phyloP scores from a whole-genome alignment of 2,329 filamentous ascomycete genomes.

The Celoporthe dispersa region DNA sequence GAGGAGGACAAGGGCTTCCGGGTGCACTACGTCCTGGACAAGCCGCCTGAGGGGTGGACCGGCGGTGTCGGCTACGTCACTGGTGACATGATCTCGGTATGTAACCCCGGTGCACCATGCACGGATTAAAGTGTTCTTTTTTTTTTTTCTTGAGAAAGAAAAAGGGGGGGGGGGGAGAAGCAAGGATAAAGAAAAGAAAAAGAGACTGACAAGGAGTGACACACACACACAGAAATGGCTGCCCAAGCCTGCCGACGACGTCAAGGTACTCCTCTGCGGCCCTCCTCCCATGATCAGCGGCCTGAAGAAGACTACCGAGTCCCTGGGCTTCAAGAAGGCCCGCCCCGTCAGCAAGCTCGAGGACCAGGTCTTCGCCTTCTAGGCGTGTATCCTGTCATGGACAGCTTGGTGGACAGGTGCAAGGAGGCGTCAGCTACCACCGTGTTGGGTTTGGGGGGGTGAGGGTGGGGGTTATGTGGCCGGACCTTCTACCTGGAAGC shows the following conservation, averaged over 20 bases:
- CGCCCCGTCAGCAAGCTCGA: constrained; percentile 95
- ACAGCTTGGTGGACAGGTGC: neutral
- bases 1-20: constrained; percentile 80
- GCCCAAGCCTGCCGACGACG: constrained; percentile 79
- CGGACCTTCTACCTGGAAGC: neutral
- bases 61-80: constrained; percentile 96
- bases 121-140: too few relatives aligned
- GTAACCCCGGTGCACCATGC: constrained; percentile 29
- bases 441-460: too few relatives aligned
- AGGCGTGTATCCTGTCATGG: constrained; percentile 29
- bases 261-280: constrained; percentile 94
- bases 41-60: constrained; percentile 87
- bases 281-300: constrained; percentile 96
- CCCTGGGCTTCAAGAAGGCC: constrained; percentile 89
- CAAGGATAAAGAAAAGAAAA: too few relatives aligned
- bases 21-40: constrained; percentile 95
- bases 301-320: constrained; percentile 94
- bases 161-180: too few relatives aligned
- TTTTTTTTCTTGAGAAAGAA: neutral
- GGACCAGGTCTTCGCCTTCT: constrained; percentile 98
- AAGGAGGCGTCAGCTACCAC: neutral
- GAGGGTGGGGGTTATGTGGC: neutral
- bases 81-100: constrained; percentile 84
- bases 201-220: neutral
- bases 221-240: constrained; percentile 67